A percentile compares a stretch with the other conserved stretches of the same genome.
phyloP scores from a whole-genome alignment of 345 rosid genomes.

The Rubroshorea leprosula region DNA sequence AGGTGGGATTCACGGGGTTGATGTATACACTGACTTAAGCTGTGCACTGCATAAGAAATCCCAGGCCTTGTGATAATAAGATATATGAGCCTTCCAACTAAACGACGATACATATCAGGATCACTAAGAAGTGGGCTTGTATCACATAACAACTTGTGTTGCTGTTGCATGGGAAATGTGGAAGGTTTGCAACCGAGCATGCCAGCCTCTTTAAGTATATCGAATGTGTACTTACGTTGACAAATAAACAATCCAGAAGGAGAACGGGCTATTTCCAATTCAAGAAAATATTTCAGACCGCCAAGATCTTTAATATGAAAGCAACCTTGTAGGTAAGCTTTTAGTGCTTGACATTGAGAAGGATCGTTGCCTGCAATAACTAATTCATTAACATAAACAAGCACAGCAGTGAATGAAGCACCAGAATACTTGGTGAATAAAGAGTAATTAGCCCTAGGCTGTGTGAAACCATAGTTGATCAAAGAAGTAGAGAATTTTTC shows the following conservation, averaged over 20 bases:
- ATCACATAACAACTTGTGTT: too few species aligned
- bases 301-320: not conserved
- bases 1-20: not conserved
- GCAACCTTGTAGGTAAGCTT: too few species aligned
- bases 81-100: not conserved
- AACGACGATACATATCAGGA: too few species aligned
- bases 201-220: too few species aligned
- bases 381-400: too few species aligned
- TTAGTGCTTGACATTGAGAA: not conserved
- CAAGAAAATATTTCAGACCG: not conserved
- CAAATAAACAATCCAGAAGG: not conserved
- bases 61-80: not conserved
- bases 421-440: too few species aligned
- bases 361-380: not conserved
- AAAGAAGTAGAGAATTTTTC: not conserved
- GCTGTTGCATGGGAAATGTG: too few species aligned
- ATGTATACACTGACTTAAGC: not conserved
- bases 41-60: not conserved
- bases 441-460: too few species aligned
- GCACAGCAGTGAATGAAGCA: too few species aligned
- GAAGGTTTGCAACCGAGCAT: too few species aligned
- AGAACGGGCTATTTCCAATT: not conserved
- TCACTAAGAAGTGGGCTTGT: too few species aligned
- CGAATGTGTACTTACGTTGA: not conserved
- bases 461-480: not conserved